Conservation (phyloP, 139 green algal genomes). For the Micractinium sp. region DNA sequence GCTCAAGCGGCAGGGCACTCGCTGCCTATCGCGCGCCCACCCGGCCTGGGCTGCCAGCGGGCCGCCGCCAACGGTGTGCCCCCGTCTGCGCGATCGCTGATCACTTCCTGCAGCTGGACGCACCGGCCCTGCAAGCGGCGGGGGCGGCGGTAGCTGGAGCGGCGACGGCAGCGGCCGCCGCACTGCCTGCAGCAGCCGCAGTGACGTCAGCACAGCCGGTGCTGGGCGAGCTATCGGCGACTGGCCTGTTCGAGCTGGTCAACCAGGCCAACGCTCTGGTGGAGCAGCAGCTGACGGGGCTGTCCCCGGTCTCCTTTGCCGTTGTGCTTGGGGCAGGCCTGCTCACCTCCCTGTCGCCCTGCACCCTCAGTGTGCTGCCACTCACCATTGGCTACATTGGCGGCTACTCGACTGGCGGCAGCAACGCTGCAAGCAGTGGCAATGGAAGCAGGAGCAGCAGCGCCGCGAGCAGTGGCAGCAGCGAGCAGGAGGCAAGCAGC, state of each 20-base stretch:
- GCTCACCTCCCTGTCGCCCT: slow-evolving; percentile 94
- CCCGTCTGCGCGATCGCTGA: neutral
- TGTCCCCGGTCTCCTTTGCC: slow-evolving; percentile 72
- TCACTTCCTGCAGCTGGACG: neutral
- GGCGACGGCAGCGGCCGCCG: neutral
- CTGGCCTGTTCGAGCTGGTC: slow-evolving; percentile 50
- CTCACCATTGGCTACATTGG: slow-evolving; percentile 94
- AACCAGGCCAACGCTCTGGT: slow-evolving; percentile 57
- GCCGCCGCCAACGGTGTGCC: neutral
- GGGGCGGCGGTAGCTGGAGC: neutral
- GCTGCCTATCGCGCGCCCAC: neutral
- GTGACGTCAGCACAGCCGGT: neutral
- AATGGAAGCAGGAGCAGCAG: neutral
- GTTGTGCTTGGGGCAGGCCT: slow-evolving; percentile 87
- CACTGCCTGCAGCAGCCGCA: neutral
- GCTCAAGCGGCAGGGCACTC: neutral
- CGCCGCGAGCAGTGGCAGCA: neutral
- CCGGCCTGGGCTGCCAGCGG: neutral
- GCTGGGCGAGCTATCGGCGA: slow-evolving; percentile 6
- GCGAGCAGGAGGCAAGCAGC: neutral
- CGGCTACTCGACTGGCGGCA: slow-evolving; percentile 60
- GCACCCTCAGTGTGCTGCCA: slow-evolving; percentile 86
- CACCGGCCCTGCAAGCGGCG: neutral
- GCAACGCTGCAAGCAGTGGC: neutral
- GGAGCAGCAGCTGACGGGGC: slow-evolving; percentile 52